phyloP scores from a whole-genome alignment of 73 alveolate genomes.

The Effrenium voratum region DNA sequence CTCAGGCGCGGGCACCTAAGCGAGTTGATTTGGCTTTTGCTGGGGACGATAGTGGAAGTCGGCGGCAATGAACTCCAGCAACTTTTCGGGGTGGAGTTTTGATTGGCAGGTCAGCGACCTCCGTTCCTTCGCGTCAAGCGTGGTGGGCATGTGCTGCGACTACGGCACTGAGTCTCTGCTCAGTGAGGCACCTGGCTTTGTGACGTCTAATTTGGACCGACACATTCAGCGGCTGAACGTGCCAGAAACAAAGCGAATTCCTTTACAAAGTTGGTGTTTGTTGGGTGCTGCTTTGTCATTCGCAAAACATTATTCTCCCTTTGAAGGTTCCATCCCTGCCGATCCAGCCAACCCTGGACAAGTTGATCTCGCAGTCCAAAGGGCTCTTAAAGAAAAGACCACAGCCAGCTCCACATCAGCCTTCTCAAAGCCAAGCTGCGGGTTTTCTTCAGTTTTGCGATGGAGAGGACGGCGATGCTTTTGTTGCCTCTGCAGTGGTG shows the following conservation, averaged over 20 bases:
- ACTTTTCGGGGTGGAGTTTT: neutral
- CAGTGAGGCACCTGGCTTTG: neutral
- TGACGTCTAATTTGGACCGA: neutral
- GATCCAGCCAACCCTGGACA: neutral
- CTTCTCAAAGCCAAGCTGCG: neutral
- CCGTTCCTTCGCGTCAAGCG: neutral
- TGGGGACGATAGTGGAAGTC: neutral
- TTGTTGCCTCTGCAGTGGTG: neutral
- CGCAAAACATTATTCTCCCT: too few species aligned
- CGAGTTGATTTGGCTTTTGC: neutral
- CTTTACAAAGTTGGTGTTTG: neutral
- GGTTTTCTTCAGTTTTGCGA: neutral
- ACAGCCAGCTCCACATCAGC: too few species aligned
- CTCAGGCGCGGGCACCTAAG: neutral
- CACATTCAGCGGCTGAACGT: neutral
- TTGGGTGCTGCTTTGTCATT: neutral
- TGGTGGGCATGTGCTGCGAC: slow-evolving; percentile 10
- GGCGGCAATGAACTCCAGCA: neutral
- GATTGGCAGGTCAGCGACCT: neutral
- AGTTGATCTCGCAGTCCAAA: neutral
- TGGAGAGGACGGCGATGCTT: neutral
- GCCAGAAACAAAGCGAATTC: neutral
- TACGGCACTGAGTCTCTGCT: slow-evolving; percentile 14
- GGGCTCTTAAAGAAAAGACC: neutral
- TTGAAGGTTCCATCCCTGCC: slow-evolving; percentile 16